A percentile compares a stretch with the other conserved stretches of the same genome.
Evolutionary conservation across 768 basidiomycete species (phyloP).

Genomic region (Trametes coccinea): DNA sequence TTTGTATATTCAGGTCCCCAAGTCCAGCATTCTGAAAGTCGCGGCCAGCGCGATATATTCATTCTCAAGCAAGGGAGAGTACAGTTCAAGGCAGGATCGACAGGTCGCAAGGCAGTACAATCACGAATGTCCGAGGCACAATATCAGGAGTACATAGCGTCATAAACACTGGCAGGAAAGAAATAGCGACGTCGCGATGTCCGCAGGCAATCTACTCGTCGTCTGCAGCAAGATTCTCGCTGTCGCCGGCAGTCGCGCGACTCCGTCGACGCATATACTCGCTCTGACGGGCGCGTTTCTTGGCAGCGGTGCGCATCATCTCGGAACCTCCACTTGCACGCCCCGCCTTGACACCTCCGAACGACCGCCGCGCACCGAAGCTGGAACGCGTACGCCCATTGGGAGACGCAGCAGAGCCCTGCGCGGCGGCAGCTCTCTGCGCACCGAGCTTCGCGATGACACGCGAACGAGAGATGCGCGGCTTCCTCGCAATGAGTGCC

Average conservation of each 20-base stretch:
- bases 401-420: conserved; percentile 27
- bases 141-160: conserved; percentile 11
- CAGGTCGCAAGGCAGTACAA: background rate
- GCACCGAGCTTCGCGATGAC: conserved; percentile 77
- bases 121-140: background rate
- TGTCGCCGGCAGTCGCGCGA: conserved; percentile 16
- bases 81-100: background rate
- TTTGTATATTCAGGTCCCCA: no score
- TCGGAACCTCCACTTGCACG: conserved; percentile 31
- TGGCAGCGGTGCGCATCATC: conserved; percentile 59
- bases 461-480: conserved; percentile 78
- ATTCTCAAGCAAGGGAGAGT: background rate
- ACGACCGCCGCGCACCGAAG: conserved; percentile 36
- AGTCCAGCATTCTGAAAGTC: no score
- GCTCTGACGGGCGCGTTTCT: conserved; percentile 74
- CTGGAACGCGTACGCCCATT: conserved; percentile 51
- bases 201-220: background rate
- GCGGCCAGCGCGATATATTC: conserved; percentile 6
- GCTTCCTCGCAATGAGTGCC: conserved; percentile 52
- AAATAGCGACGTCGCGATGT: background rate
- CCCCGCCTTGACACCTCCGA: conserved; percentile 33
- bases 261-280: conserved; percentile 64
- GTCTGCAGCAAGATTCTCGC: background rate
- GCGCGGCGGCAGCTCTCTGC: conserved; percentile 55
- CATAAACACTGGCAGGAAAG: conserved; percentile 9